phyloP scores from a whole-genome alignment of 2,329 filamentous ascomycete species.

The Cercospora citrullina region DNA sequence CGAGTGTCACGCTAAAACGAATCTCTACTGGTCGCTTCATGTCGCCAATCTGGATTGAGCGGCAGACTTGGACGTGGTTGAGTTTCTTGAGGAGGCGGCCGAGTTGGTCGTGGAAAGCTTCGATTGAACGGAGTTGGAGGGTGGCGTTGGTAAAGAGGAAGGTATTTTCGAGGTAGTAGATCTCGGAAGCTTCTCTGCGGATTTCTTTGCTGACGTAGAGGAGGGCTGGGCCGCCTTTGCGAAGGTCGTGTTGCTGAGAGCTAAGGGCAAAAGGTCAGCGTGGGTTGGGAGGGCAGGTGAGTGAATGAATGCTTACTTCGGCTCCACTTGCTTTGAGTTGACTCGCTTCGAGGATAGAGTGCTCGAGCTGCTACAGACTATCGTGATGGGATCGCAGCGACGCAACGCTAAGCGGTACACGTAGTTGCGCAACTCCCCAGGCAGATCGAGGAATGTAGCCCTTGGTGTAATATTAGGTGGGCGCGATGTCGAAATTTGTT shows the following conservation, averaged over 20 bases:
- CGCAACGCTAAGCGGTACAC: slow-evolving; percentile 14
- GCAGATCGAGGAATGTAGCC: slow-evolving; percentile 16
- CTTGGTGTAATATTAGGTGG: not conserved
- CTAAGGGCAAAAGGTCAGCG: not conserved
- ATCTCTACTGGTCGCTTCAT: not conserved
- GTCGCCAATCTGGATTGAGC: slow-evolving; percentile 8
- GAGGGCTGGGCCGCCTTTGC: slow-evolving; percentile 3
- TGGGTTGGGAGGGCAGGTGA: not conserved
- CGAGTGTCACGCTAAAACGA: not conserved
- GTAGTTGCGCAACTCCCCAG: slow-evolving; percentile 18
- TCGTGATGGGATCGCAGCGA: not conserved
- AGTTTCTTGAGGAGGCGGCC: slow-evolving; percentile 5
- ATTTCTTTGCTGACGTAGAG: slow-evolving; percentile 7
- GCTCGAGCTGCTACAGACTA: not conserved
- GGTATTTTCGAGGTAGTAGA: slow-evolving; percentile 16
- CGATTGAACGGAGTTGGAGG: not conserved
- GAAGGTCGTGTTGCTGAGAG: not conserved
- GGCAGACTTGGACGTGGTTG: slow-evolving; percentile 5
- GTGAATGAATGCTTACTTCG: not conserved
- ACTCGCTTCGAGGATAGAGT: not conserved
- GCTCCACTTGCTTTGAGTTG: not conserved
- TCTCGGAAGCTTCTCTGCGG: slow-evolving; percentile 11
- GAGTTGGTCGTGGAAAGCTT: slow-evolving; percentile 1
- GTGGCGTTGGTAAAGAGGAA: slow-evolving; percentile 5
- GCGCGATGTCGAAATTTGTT: not conserved